These are phyloP conservation scores for Pseudogymnoascus verrucosus DNA, from an alignment of 2,329 filamentous ascomycete species.

Conservation along the genomic window DNA sequence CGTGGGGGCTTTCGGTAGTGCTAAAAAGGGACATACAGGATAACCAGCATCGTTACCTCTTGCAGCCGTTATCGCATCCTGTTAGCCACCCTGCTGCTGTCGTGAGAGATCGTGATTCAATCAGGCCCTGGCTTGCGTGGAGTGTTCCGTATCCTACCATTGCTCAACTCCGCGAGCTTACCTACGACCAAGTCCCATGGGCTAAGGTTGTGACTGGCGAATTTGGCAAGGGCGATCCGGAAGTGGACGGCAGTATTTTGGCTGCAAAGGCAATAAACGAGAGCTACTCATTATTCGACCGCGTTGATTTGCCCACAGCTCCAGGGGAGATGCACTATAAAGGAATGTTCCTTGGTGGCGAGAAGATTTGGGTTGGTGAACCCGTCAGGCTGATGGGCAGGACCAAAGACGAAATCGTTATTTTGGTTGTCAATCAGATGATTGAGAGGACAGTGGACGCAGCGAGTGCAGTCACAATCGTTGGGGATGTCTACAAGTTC, in stretches of 20 bases:
- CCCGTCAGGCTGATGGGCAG: slow-evolving; percentile 41
- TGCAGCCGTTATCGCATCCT: slow-evolving; percentile 43
- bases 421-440: slow-evolving; percentile 36
- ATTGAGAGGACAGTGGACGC: slow-evolving; percentile 22
- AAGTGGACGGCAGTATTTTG: slow-evolving; percentile 50
- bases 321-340: slow-evolving; percentile 39
- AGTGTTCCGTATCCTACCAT: slow-evolving; percentile 45
- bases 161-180: slow-evolving; percentile 31
- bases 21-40: slow-evolving; percentile 35
- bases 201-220: slow-evolving; percentile 33
- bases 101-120: slow-evolving; percentile 33
- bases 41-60: slow-evolving; percentile 32
- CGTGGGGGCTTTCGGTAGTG: slow-evolving; percentile 48
- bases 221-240: slow-evolving; percentile 34
- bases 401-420: slow-evolving; percentile 35
- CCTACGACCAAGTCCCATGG: slow-evolving; percentile 46
- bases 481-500: slow-evolving; percentile 46
- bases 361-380: slow-evolving; percentile 54
- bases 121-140: slow-evolving; percentile 52
- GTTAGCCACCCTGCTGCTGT: slow-evolving; percentile 31
- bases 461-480: slow-evolving; percentile 29
- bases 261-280: slow-evolving; percentile 47
- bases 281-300: slow-evolving; percentile 45
- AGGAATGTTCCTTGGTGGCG: slow-evolving; percentile 48
- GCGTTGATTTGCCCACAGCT: slow-evolving; percentile 32